Base-by-base conservation (phyloP, 1,284 basidiomycete genomes). In the Somion occarium region DNA sequence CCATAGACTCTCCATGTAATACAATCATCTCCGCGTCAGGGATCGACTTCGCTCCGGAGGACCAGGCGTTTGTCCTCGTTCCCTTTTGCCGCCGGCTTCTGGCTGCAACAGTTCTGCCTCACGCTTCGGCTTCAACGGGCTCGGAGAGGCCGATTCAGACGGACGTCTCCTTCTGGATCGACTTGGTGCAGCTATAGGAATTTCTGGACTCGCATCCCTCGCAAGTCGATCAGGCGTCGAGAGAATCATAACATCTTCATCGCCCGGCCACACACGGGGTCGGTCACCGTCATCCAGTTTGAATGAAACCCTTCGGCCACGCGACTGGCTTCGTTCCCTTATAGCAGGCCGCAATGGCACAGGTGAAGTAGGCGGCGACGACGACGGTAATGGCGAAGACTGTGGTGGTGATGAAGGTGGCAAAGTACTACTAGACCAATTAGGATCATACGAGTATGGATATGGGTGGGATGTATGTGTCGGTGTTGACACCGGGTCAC, bases 401-500 rank as follows among this genome's bases (percentile, higher is more conserved):
- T 65, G 64, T 19, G 69, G 67, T 2, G 70, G 69, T 4, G 61
- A 64, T 12, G 60, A 59, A 18, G 76, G 77, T 3, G 76, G 76
- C 27, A 73, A 54, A 0, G 76, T 75, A 5, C 68, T 74, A 46
- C 60, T 64, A 2, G 76, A 78, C 52, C 69, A 66, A 26, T 60
- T 61, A 2, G 75, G 72, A 56, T 76, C 66, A 50, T 68, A 73
- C 20, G 63, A 51, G 57, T 69, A 69, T 11, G 69, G 67, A 54
- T 73, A 70, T 4, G 68, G 62, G 47, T 72, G 68, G 9, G 61
- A 61, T 53, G 68, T 69, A 52, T 70, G 70, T 5, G 62, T 67
- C 3, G 74, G 73, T n/a, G 73, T 73, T 3, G 63, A 60, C 46
- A 56, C 41, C 18, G 64, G 60, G 3, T 23, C 25, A 5, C 13